A percentile compares a stretch with the other conserved stretches of the same genome.
These are phyloP conservation scores for Ophiostoma tasmaniense DNA, from an alignment of 2,329 filamentous ascomycete genomes.

Conservation along the genomic window DNA sequence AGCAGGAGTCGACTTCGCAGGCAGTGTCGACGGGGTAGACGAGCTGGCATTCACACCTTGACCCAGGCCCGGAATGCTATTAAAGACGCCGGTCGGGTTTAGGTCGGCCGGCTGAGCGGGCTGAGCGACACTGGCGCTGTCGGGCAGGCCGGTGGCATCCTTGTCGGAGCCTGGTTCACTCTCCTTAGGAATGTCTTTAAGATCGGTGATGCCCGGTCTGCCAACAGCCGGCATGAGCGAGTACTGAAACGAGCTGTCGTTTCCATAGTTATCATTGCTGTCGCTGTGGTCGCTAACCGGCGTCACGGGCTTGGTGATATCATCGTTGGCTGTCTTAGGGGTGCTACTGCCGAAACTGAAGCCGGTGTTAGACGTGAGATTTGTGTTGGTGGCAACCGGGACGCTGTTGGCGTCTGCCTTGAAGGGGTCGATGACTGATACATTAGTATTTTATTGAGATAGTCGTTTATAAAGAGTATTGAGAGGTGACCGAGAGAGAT, in stretches of 20 bases:
- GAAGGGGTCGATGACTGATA: neutral
- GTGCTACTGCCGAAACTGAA: neutral
- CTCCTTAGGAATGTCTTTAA: neutral
- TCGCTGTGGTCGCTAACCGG: slow-evolving; percentile 10
- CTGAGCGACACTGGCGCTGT: neutral
- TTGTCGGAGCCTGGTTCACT: neutral
- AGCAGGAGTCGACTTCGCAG: neutral
- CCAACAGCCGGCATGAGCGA: neutral
- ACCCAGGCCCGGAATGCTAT: neutral
- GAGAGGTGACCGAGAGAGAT: neutral
- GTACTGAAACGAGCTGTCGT: neutral
- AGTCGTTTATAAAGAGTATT: too few relatives aligned
- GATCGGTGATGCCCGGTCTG: neutral
- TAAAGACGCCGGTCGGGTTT: neutral
- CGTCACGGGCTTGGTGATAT: slow-evolving; percentile 13
- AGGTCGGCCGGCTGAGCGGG: neutral
- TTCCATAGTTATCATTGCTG: neutral
- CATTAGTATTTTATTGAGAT: neutral
- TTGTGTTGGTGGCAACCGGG: neutral
- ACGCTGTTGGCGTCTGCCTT: neutral
- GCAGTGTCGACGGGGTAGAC: neutral
- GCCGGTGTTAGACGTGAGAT: neutral
- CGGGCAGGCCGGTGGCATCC: neutral
- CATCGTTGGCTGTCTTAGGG: neutral
- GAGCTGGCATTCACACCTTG: neutral